A percentile compares a stretch with the other conserved stretches of the same genome.
phyloP scores from a whole-genome alignment of 176 grass and related monocot species.

The Rhynchospora breviuscula region DNA sequence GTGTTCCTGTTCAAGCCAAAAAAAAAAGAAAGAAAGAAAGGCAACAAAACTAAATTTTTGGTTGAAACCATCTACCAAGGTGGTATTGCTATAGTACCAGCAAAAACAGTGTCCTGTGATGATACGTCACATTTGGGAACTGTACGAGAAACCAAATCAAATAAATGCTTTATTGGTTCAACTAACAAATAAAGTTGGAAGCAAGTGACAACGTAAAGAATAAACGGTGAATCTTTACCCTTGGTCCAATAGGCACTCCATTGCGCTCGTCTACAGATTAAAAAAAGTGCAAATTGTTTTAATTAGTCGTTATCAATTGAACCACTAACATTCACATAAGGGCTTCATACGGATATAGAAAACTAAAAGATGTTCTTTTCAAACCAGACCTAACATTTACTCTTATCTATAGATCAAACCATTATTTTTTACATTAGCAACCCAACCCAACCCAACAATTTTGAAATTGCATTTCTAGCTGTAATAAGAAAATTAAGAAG shows the following conservation, averaged over 20 bases:
- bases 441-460: not conserved
- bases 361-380: not conserved
- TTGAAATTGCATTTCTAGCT: not conserved
- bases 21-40: not conserved
- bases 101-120: not conserved
- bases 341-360: not conserved
- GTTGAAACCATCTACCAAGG: not conserved
- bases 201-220: not conserved
- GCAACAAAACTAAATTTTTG: not conserved
- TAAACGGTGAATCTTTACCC: slow-evolving; percentile 32
- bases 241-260: slow-evolving; percentile 48
- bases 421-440: not conserved
- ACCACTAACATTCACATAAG: not conserved
- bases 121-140: not conserved
- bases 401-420: not conserved
- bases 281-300: not conserved
- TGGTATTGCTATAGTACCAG: not conserved
- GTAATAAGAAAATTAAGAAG: not conserved
- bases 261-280: slow-evolving; percentile 43
- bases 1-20: not conserved
- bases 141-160: not conserved
- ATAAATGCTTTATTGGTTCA: not conserved
- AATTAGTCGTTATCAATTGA: not conserved
- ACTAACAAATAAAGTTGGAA: slow-evolving; percentile 2
- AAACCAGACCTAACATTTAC: not conserved